A percentile compares a stretch with the other conserved stretches of the same genome.
Evolutionary conservation across 2,329 filamentous ascomycete genomes (phyloP).

Genomic region (Aciculosporium take): DNA sequence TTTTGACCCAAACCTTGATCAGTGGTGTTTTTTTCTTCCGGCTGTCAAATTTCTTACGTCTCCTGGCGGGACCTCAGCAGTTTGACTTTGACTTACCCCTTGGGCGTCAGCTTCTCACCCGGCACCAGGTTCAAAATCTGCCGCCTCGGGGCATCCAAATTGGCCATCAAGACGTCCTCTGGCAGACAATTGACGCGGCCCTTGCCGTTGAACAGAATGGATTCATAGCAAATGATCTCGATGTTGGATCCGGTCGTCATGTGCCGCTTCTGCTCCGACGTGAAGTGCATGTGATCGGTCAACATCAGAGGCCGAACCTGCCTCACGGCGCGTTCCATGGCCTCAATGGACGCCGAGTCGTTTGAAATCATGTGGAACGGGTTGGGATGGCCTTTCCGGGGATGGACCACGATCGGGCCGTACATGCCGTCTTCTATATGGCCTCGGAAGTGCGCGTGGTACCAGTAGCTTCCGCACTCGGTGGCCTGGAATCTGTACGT

Average conservation of each 20-base stretch:
- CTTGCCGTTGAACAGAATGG: slow-evolving; percentile 48
- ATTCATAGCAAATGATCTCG: slow-evolving; percentile 43
- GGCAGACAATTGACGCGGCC: slow-evolving; percentile 38
- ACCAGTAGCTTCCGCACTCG: slow-evolving; percentile 45
- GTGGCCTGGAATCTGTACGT: slow-evolving; percentile 40
- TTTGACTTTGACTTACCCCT: too few relatives aligned
- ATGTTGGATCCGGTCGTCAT: slow-evolving; percentile 29
- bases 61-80: too few relatives aligned
- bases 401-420: slow-evolving; percentile 39
- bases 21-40: too few relatives aligned
- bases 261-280: slow-evolving; percentile 32
- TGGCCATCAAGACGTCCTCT: slow-evolving; percentile 26
- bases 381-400: slow-evolving; percentile 15
- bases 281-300: slow-evolving; percentile 41
- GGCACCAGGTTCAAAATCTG: slow-evolving; percentile 15
- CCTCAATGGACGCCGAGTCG: slow-evolving; percentile 20
- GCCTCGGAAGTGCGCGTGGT: slow-evolving; percentile 41
- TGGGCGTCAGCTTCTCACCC: slow-evolving; percentile 24
- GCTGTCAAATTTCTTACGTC: too few relatives aligned
- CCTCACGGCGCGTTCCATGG: slow-evolving; percentile 35
- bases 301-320: slow-evolving; percentile 34
- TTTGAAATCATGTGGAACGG: slow-evolving; percentile 35
- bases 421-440: slow-evolving; percentile 47
- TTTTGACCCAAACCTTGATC: neutral
- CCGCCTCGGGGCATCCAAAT: slow-evolving; percentile 19